Base-by-base conservation (phyloP, 2,329 filamentous ascomycete species). In the Trichophyton equinum region DNA sequence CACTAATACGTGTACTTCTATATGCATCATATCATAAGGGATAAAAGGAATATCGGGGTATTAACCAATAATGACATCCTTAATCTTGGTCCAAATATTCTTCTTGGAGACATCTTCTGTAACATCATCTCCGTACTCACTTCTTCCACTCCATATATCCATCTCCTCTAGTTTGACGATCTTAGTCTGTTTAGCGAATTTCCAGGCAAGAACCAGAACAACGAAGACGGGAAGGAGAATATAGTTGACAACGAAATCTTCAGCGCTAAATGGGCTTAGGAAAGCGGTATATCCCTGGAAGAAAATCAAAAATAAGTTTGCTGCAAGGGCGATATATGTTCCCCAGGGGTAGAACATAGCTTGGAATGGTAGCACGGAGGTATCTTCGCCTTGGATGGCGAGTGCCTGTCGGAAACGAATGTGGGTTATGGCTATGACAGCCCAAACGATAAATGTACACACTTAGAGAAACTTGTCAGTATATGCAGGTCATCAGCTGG, bases 181-280 rank as follows among this genome's bases (percentile, higher is more conserved):
- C 57, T 66, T 68, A 1, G 75, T 76, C 62, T 70, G 72, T 60
- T 73, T 69, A 61, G 68, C 71, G 8, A 79, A 62, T 64, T 81
- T 82, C 67, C 78, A 82, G 0, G 70, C 72, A 18, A 77, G 62
- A 40, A 74, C 77, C 25, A 80, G 75, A 1, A 78, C 60, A 1
- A 72, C 70, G 61, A 82, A 82, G 1, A 82, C 68, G 0, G 78
- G 78, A 0, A 82, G 64, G 65, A 83, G 73, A 59, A 82, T 79
- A 65, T 83, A 83, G 62, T 79, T 80, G 58, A 81, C 76, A 33
- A 83, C 78, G 65, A 83, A 82, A 7, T 72, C 74, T 1, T 76
- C 76, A 0, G 76, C 73, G 36, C 75, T 75, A 64, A 80, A 83
- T 0, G 78, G 79, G 47, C 74, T 74, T 59, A 82, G 64, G 59